A percentile compares a stretch with the other conserved stretches of the same genome.
Conservation (phyloP, 768 basidiomycete species). For the Ramaria sp. region DNA sequence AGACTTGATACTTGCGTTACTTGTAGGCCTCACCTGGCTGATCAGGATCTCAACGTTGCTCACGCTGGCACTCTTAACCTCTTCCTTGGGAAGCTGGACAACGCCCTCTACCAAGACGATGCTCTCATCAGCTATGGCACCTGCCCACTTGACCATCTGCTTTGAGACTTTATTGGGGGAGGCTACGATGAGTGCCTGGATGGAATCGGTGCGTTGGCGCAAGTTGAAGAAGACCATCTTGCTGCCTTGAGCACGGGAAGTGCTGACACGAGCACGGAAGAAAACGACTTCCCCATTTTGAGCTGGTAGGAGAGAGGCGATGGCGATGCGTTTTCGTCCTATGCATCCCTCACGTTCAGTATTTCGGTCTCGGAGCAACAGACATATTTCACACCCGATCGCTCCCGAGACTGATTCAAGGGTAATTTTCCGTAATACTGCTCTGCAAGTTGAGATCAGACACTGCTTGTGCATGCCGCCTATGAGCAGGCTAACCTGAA, state of each 20-base stretch:
- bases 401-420: constrained; percentile 83
- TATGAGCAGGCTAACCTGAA: constrained; percentile 1
- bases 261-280: constrained; percentile 85
- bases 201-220: constrained; percentile 75
- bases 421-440: constrained; percentile 83
- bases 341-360: constrained; percentile 23
- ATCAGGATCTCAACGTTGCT: constrained; percentile 83
- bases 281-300: constrained; percentile 67
- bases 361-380: neutral
- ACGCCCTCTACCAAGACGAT: constrained; percentile 85
- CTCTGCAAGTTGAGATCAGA: constrained; percentile 32
- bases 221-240: constrained; percentile 94
- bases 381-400: constrained; percentile 26
- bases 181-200: constrained; percentile 75
- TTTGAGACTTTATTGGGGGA: constrained; percentile 75
- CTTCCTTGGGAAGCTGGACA: constrained; percentile 67
- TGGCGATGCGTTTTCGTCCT: constrained; percentile 47
- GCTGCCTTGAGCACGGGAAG: constrained; percentile 82
- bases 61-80: constrained; percentile 87
- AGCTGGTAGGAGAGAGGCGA: constrained; percentile 49
- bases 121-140: constrained; percentile 68
- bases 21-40: constrained; percentile 44
- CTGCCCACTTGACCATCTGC: constrained; percentile 95
- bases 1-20: neutral
- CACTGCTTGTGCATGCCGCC: neutral